Base-by-base conservation (phyloP, 768 basidiomycete species). In the Macrolepiota fuliginosa region DNA sequence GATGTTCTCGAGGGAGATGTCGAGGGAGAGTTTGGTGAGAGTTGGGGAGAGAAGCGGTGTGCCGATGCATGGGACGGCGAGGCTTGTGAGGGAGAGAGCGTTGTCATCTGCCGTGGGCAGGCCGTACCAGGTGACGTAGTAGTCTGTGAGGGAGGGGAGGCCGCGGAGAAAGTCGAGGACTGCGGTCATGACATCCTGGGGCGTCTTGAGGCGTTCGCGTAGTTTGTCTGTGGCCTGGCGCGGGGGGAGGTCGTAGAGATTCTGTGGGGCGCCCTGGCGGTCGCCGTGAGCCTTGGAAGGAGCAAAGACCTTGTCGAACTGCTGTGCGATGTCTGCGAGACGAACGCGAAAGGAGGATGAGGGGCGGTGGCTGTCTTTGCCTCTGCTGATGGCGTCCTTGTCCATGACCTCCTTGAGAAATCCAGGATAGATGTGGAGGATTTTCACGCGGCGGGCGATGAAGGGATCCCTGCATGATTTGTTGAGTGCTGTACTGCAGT, bases 111-210 rank as follows among this genome's bases (percentile, higher is more conserved):
- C 10, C 4, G 50, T 45, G 39, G 76, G 76, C 19, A 80, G 72
- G 17, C 79, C 79, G 36, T 71, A 76, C 82, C 81, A 83, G 40
- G 78, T 77, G 61, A 83, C 78, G 61, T 82, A 78, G 66, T 81
- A 81, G 64, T 81, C 78, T 13, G 75, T 77, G 11, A 83, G 71
- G 56, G 80, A 77, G 19, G 78, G 79, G 7, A 83, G 72, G 1
- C 74, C 72, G 17, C 73, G 72, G 19, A 83, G 74, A 19, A 81
- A 77, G 25, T 81, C 75, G 12, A 77, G 68, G 70, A 83, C 71
- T 13, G 74, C 67, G 47, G 72, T 71, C 6, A 79, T 73, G 22
- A 81, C 66, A 52, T 81, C 78, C 39, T 76, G 73, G 2, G 74
- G 37, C 1, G 58, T 52, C 39, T 45, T 59, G 12, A 59, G 50